Percentiles rank a stretch among this genome's conserved stretches.
phyloP scores from a whole-genome alignment of 805 yeast genomes.

The Yamadazyma phyllophila region DNA sequence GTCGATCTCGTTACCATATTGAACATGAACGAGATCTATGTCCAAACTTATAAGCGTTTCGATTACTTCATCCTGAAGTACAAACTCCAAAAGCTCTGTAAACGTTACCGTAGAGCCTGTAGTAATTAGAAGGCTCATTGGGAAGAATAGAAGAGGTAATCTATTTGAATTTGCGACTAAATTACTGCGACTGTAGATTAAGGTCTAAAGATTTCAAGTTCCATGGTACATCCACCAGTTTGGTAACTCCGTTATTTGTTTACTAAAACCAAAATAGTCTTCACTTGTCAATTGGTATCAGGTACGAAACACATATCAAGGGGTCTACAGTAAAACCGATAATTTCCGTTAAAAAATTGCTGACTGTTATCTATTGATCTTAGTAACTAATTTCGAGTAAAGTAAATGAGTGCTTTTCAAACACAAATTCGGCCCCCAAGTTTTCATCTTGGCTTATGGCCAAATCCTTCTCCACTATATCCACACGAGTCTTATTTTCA shows the following conservation, averaged over 20 bases:
- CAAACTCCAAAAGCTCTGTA: conserved; percentile 44
- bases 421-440: conserved; percentile 17
- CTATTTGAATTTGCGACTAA: no score
- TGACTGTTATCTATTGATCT: not conserved
- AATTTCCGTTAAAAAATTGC: no score
- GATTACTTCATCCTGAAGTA: conserved; percentile 1
- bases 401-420: conserved; percentile 22
- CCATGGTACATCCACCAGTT: no score
- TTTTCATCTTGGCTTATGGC: conserved; percentile 25
- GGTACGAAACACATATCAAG: no score
- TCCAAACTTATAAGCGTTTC: not conserved
- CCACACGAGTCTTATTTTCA: conserved; percentile 21
- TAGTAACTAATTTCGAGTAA: conserved; percentile 9
- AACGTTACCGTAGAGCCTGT: conserved; percentile 94
- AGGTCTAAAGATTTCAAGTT: no score
- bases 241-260: no score
- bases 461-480: conserved; percentile 15
- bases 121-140: conserved; percentile 50
- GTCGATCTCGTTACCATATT: conserved; percentile 32
- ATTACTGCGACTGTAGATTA: no score
- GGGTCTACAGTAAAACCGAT: no score
- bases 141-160: no score
- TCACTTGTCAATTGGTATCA: no score
- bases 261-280: no score
- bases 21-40: conserved; percentile 12